These are phyloP conservation scores for Papiliotrema fonsecae DNA, from an alignment of 1,284 basidiomycete genomes.

Conservation along the genomic window DNA sequence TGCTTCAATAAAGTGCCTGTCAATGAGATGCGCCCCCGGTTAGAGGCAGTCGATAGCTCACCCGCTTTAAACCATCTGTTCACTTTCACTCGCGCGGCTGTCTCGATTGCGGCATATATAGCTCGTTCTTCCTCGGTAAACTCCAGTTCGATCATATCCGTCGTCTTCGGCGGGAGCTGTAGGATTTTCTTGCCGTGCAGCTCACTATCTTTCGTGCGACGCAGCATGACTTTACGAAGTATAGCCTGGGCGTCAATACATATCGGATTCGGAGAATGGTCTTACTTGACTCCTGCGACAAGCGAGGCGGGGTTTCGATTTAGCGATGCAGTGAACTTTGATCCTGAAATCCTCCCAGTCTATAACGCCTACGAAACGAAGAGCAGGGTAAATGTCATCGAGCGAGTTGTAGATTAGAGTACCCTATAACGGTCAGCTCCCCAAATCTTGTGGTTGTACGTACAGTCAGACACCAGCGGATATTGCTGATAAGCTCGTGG, in stretches of 20 bases:
- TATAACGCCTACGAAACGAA: conserved; percentile 32
- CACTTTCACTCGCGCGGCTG: conserved; percentile 36
- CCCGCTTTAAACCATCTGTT: conserved; percentile 39
- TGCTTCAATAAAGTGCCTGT: conserved; percentile 45
- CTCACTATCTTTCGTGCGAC: conserved; percentile 42
- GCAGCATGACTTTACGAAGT: conserved; percentile 26
- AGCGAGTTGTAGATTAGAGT: conserved; percentile 20
- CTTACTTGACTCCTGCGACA: conserved; percentile 26
- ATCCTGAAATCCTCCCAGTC: conserved; percentile 31
- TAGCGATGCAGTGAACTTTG: conserved; percentile 22
- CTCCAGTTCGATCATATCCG: conserved; percentile 29
- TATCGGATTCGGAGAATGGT: neutral
- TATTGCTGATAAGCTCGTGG: conserved; percentile 27
- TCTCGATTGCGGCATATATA: conserved; percentile 43
- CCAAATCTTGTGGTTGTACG: conserved; percentile 15
- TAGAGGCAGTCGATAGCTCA: neutral
- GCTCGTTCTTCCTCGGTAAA: conserved; percentile 44
- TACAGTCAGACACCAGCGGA: conserved; percentile 43
- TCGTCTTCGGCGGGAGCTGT: conserved; percentile 36
- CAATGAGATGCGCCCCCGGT: neutral
- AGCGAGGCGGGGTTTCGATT: conserved; percentile 36
- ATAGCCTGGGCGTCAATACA: conserved; percentile 18
- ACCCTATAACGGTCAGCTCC: neutral
- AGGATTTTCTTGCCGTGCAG: conserved; percentile 44
- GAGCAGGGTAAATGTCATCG: conserved; percentile 31